These are phyloP conservation scores for Comarum palustre DNA, from an alignment of 306 rosid species.

Conservation along the genomic window DNA sequence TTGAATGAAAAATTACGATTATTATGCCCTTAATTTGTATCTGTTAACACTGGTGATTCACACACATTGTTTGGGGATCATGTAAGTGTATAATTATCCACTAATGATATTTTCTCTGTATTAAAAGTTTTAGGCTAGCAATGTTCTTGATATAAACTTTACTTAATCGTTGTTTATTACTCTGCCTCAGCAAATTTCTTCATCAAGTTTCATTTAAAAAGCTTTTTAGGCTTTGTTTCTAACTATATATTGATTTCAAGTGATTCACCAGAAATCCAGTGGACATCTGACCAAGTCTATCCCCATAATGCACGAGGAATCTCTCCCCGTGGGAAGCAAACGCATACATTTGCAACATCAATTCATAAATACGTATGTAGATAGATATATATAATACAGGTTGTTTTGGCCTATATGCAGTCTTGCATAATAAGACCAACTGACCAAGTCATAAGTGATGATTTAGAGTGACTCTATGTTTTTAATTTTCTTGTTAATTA, in stretches of 20 bases:
- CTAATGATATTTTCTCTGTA: too few species aligned
- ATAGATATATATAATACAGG: neutral
- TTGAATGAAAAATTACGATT: too few species aligned
- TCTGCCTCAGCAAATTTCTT: too few species aligned
- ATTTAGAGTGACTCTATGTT: neutral
- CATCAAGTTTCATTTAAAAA: too few species aligned
- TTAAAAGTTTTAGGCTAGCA: too few species aligned
- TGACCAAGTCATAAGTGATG: conserved; percentile 11
- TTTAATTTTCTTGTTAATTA: neutral
- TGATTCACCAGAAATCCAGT: neutral
- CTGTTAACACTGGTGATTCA: too few species aligned
- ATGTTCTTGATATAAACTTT: too few species aligned
- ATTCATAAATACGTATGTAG: neutral
- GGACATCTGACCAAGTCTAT: neutral
- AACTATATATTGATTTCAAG: neutral
- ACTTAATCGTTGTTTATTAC: too few species aligned
- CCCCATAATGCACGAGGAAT: neutral
- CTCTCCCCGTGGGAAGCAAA: neutral
- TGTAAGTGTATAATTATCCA: too few species aligned
- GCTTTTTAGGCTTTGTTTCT: too few species aligned
- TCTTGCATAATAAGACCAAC: conserved; percentile 16
- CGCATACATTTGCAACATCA: neutral
- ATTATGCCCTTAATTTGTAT: too few species aligned
- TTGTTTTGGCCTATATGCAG: conserved; percentile 28
- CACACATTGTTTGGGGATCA: too few species aligned